A percentile compares a stretch with the other conserved stretches of the same genome.
phyloP scores from a whole-genome alignment of 176 grass and related monocot species.

The Thinopyrum elongatum region DNA sequence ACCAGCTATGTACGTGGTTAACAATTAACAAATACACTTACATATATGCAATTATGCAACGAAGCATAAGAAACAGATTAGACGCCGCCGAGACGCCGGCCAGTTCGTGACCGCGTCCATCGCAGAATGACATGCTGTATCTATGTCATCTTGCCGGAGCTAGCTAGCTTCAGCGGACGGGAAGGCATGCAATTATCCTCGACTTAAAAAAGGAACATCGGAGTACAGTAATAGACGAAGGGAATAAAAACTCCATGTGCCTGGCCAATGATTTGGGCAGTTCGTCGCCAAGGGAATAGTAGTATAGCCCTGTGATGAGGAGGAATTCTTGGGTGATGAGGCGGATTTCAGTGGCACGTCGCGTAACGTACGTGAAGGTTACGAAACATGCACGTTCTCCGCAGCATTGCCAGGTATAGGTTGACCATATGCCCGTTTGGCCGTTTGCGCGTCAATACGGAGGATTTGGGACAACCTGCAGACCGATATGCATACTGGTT shows the following conservation, averaged over 20 bases:
- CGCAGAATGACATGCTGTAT: neutral
- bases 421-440: neutral
- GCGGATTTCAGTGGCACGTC: neutral
- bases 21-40: neutral
- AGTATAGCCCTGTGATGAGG: neutral
- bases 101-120: constrained; percentile 7
- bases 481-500: no score
- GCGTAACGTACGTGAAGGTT: constrained; percentile 33
- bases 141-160: neutral
- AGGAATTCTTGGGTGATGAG: constrained; percentile 17
- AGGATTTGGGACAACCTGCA: neutral
- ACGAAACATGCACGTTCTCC: constrained; percentile 29
- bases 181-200: neutral
- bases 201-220: no score
- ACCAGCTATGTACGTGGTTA: no score
- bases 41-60: neutral
- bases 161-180: neutral
- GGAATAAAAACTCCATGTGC: constrained; percentile 31
- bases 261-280: constrained; percentile 26
- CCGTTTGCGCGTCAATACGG: neutral
- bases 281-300: neutral
- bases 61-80: neutral
- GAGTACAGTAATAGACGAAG: neutral
- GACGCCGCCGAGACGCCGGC: constrained; percentile 5
- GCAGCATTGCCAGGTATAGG: constrained; percentile 20